phyloP scores from a whole-genome alignment of 164 flowering plant species.

The Euptelea pleiosperma region DNA sequence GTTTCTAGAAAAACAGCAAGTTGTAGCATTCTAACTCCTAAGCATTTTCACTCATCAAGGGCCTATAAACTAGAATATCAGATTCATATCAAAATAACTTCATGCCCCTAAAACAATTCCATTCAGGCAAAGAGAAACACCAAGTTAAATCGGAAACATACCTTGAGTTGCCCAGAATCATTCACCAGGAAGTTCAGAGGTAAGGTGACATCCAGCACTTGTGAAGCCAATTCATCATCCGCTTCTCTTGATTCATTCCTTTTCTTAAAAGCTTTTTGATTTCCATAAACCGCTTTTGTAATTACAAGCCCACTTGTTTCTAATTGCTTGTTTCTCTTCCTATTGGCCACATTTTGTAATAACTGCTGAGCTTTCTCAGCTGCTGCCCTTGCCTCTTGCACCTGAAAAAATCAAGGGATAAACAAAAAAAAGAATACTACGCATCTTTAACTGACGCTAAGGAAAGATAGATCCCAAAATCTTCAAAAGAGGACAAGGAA shows the following conservation, averaged over 20 bases:
- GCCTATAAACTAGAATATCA: too few species aligned
- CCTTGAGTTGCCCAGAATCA: slow-evolving; percentile 92
- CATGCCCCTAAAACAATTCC: background rate
- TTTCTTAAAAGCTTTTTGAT: slow-evolving; percentile 42
- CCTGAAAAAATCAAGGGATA: slow-evolving; percentile 37
- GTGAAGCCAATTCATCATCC: slow-evolving; percentile 41
- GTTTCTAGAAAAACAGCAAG: too few species aligned
- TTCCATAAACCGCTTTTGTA: slow-evolving; percentile 73
- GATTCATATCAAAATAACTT: too few species aligned
- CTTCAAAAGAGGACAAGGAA: background rate
- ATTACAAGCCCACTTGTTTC: slow-evolving; percentile 74
- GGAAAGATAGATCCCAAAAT: background rate
- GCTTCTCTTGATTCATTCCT: slow-evolving; percentile 31
- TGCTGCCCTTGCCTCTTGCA: slow-evolving; percentile 63
- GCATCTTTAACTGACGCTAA: background rate
- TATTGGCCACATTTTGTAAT: slow-evolving; percentile 68
- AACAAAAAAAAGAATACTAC: background rate
- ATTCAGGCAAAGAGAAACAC: background rate
- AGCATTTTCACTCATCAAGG: too few species aligned
- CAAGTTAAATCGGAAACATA: slow-evolving; percentile 21
- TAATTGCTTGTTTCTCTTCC: slow-evolving; percentile 69
- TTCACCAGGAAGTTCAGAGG: slow-evolving; percentile 84
- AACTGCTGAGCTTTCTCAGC: slow-evolving; percentile 89
- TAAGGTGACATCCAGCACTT: slow-evolving; percentile 73
- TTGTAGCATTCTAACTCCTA: too few species aligned